phyloP scores from a whole-genome alignment of 2,329 filamentous ascomycete species.

The Sporothrix curviconia region DNA sequence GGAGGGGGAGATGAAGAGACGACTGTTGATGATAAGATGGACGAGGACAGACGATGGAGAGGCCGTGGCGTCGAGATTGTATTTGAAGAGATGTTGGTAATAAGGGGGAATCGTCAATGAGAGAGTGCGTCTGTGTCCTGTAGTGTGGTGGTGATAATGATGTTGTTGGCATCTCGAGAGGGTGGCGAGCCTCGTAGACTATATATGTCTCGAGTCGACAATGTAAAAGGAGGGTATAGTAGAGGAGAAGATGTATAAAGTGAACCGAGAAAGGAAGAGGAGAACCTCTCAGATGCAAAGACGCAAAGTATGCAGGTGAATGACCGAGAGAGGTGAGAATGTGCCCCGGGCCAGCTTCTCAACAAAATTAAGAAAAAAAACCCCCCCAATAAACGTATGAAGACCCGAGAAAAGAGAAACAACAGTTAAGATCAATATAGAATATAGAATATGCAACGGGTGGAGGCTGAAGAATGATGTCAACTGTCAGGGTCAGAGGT shows the following conservation, averaged over 20 bases:
- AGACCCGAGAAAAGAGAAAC: too few relatives aligned
- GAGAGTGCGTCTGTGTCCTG: neutral
- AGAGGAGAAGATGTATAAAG: neutral
- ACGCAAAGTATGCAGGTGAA: neutral
- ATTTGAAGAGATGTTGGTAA: neutral
- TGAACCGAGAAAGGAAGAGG: neutral
- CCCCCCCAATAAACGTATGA: too few relatives aligned
- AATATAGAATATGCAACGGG: too few relatives aligned
- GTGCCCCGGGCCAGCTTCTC: neutral
- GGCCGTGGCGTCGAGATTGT: too few relatives aligned
- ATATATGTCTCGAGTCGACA: neutral
- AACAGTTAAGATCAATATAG: too few relatives aligned
- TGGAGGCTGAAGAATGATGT: too few relatives aligned
- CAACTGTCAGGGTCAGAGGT: too few relatives aligned
- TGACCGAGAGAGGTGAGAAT: neutral
- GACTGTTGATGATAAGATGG: neutral
- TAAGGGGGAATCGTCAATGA: neutral
- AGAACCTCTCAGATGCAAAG: neutral
- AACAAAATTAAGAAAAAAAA: conserved; percentile 3
- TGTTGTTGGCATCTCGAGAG: conserved; percentile 4
- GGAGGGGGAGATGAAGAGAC: neutral
- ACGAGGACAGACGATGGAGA: neutral
- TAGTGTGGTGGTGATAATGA: too few relatives aligned
- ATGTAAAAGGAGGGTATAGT: neutral
- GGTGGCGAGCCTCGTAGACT: neutral